Evolutionary conservation across 805 yeast genomes (phyloP), one percentile per base, ranked within the genome.

Genomic region (Cyberlindnera subsufficiens): DNA sequence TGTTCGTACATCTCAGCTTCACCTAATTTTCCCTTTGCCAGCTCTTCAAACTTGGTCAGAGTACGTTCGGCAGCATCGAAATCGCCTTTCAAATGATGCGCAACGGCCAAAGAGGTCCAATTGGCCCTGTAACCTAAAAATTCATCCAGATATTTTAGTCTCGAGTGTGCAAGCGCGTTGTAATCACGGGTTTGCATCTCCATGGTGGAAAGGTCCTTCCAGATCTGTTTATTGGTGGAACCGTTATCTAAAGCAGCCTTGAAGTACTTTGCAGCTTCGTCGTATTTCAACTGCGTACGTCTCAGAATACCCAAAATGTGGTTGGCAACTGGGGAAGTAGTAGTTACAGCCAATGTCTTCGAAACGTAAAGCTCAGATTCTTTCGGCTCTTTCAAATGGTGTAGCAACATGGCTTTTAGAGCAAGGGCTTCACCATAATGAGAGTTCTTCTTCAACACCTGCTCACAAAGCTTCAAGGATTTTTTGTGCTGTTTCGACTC

Each of bases 401-500:
- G 70, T 47, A 82, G 65, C 44, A 78, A 67, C 41, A 95, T 70
- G 2, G 95, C 98, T 64, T 91, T 91, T 55, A 93, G 71, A 3
- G 96, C 87, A 42, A 86, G 66, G 3, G 95, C 78, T 56, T 87
- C 95, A 22, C 89, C 82, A 61, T 86, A 89, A 39, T 68, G 71
- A 14, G 87, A 72, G 56, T 80, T 79, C 56, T 86, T 87, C 68
- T 87, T 86, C 55, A 91, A 64, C 52, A 86, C 75, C 30, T 75
- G 67, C 40, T 93, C 97, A 35, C 87, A 75, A 25, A 80, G 59
- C 59, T 86, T 86, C 54, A 90, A 64, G 1, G 96, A 78, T 56
- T 91, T 89, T 60, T 86, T 86, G 69, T 90, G 90, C 62, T 88
- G 89, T 61, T 86, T 88, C 38, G 73, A 60, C 59, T 93, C 98